phyloP scores from a whole-genome alignment of 768 basidiomycete species.

The Fistulinella prunicolor region DNA sequence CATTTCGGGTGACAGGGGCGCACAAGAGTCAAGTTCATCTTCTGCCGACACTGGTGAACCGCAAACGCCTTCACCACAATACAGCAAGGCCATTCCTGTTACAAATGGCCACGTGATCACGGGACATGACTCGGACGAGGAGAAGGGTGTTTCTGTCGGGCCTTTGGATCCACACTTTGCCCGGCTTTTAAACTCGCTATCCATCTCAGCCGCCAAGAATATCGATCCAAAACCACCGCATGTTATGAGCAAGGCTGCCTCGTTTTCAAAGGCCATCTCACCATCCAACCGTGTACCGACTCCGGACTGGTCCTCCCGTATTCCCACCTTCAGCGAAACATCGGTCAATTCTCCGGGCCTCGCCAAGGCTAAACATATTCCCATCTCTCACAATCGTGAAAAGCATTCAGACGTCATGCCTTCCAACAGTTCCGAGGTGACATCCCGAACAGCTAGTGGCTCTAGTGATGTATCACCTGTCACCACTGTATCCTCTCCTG shows the following conservation, averaged over 20 bases:
- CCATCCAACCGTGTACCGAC: slow-evolving; percentile 18
- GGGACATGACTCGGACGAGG: slow-evolving; percentile 35
- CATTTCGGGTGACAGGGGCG: slow-evolving; percentile 30
- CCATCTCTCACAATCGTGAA: slow-evolving; percentile 5
- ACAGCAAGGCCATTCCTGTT: slow-evolving; percentile 39
- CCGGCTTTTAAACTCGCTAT: slow-evolving; percentile 58
- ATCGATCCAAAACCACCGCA: slow-evolving; percentile 11
- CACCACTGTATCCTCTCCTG: slow-evolving; percentile 3
- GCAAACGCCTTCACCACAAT: slow-evolving; percentile 62
- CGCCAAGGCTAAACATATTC: slow-evolving; percentile 4
- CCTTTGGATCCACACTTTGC: slow-evolving; percentile 70
- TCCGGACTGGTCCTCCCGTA: slow-evolving; percentile 33
- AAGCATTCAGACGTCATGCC: neutral
- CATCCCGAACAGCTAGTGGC: neutral
- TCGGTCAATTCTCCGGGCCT: slow-evolving; percentile 6
- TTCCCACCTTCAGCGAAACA: slow-evolving; percentile 21
- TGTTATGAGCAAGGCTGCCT: slow-evolving; percentile 2
- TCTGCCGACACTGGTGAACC: slow-evolving; percentile 59
- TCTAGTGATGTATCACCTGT: slow-evolving; percentile 11
- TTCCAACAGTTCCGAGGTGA: slow-evolving; percentile 1
- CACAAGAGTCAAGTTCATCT: slow-evolving; percentile 67
- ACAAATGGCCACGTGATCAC: slow-evolving; percentile 13
- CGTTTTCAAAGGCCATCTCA: slow-evolving; percentile 9
- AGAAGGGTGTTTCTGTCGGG: slow-evolving; percentile 25
- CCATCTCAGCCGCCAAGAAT: slow-evolving; percentile 48